Base-by-base conservation (phyloP, 805 yeast genomes). In the Nakazawaea holstii region DNA sequence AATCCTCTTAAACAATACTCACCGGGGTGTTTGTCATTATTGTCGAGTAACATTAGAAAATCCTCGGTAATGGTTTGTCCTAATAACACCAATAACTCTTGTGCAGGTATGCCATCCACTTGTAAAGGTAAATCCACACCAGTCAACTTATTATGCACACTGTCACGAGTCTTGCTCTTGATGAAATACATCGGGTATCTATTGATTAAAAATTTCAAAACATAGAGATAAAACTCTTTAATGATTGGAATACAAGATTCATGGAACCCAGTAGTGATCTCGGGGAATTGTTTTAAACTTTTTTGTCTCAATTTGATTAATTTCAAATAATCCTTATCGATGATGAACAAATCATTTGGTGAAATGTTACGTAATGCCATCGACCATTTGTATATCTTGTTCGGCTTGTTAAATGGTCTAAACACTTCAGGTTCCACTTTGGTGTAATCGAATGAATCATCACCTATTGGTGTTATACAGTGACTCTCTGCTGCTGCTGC, bases 1-100 rank as follows among this genome's bases (percentile, higher is more conserved):
- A 80, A 78, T 0, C 80, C 81, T 45, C 82, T 67, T 32, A 81
- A 59, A 32, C 73, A 67, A 58, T 84, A 85, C 55, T 83, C 90
- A 51, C 48, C 43, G 50, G 45, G 40, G 28, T 65, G 62, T 29
- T 69, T 71, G 17, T 63, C 67, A 10, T 64, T 64, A 49, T 62
- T 61, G 46, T 72, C 72, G 6, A 76, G 58, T 54, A 85, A 54
- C 7, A 86, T 60, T 39, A 85, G 56, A 46, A 82, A 70, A 57
- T 86, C 91, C 55, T 84, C 90, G 53, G 82, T 87, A 1, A 80
- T 68, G 35, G 74, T 56, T 52, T 33, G 43, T 6, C 54, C 59
- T 38, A 59, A 44, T 8, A 49, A 36, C 11, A 39, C 42, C 28
- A 60, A 35, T n/a, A 59, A 35, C 37, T 54, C 58, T 26, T 42